Percentiles rank a stretch among this genome's conserved stretches.
Evolutionary conservation across 202 grass and related monocot species (phyloP).

Genomic region (Zizania palustris): DNA sequence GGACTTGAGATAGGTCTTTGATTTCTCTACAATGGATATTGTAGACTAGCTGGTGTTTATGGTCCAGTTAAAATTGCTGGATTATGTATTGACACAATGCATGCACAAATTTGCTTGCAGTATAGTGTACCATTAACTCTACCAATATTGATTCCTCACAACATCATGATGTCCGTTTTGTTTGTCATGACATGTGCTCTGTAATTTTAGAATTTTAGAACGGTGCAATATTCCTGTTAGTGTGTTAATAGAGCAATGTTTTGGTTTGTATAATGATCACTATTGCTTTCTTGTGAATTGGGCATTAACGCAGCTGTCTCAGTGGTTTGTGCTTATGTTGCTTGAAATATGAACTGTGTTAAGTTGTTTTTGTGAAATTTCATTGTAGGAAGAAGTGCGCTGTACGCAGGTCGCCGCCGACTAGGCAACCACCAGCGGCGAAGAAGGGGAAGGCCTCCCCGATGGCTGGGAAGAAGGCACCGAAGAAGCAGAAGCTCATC

Average conservation of each 20-base stretch:
- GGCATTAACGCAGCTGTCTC: not conserved
- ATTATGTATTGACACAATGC: not conserved
- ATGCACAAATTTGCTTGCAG: not conserved
- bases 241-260: not conserved
- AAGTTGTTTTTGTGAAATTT: not conserved
- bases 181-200: not conserved
- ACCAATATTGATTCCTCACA: not conserved
- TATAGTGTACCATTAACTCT: not conserved
- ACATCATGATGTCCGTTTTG: not conserved
- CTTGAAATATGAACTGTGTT: not conserved
- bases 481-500: constrained; percentile 48
- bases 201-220: not conserved
- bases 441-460: constrained; percentile 47
- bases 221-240: not conserved
- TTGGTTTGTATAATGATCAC: not conserved
- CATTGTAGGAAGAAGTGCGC: constrained; percentile 53
- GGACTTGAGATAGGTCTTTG: too few species aligned
- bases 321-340: not conserved
- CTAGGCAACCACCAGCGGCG: not conserved
- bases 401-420: constrained; percentile 30
- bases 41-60: not conserved
- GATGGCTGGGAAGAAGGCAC: constrained; percentile 50
- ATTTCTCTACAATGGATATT: not conserved
- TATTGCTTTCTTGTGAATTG: not conserved
- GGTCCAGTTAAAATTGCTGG: not conserved